Base-by-base conservation (phyloP, 2,329 filamentous ascomycete species). In the Epichloe sibirici region DNA sequence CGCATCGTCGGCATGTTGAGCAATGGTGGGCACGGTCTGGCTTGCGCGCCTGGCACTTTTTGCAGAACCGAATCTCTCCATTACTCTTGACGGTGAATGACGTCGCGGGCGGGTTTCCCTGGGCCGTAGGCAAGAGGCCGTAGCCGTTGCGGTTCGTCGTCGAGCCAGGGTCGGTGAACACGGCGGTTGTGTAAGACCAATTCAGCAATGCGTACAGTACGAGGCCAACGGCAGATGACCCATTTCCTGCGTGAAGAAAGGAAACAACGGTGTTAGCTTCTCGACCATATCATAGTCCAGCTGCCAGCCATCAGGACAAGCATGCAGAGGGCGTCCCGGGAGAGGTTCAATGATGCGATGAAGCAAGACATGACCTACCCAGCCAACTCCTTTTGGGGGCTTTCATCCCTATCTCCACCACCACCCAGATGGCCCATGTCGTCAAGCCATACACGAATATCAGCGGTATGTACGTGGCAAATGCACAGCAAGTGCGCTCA, bases 1-100 rank as follows among this genome's bases (percentile, higher is more conserved):
- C 90, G 67, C 93, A 98, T 63, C 86, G 85, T 59, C 85, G 82
- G 71, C 93, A 98, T 4, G 90, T 94, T 11, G 89, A 95, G 76
- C 93, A 98, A 73, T 98, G 93, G 69, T 98, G 93, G 35, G 91
- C 83, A 56, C 93, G 88, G 71, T 98, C 93, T 43, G 93, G 93
- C 73, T 98, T 98, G 57, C 87, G 82, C 50, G 85, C 85, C 71
- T 94, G 88, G 69, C 93, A 98, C 72, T 98, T 98, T 72, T 97
- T 97, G 77, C 93, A 98, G 73, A 86, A 97, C 52, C 93, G 82
- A 50, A 86, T 72, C 62, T 87, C 86, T 61, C 93, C 93, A 43
- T 88, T 90, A 53, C 88, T 85, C 70, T 93, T 98, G 64, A 96
- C 93, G 1, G 91, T 97, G 63, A 95, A 86, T 39, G 86, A 86